Conservation (phyloP, 2,329 filamentous ascomycete species). For the Xylaria sp. region DNA sequence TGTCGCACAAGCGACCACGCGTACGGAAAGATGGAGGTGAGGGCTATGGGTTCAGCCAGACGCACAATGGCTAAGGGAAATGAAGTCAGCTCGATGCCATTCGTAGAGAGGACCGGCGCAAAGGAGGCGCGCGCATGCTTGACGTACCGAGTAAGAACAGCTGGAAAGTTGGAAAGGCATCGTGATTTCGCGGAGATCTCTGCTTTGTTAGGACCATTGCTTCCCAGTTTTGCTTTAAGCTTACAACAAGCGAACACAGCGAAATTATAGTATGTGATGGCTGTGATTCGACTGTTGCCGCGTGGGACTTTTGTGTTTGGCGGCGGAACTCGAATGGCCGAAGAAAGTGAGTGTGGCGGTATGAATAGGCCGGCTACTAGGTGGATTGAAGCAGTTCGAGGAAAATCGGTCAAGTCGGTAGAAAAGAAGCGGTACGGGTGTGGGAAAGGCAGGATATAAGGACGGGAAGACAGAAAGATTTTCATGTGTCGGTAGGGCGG, state of each 20-base stretch:
- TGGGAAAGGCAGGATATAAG: background rate
- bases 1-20: slow-evolving; percentile 82
- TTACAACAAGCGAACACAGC: slow-evolving; percentile 53
- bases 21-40: slow-evolving; percentile 93
- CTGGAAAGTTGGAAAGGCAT: slow-evolving; percentile 81
- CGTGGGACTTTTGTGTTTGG: background rate
- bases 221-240: slow-evolving; percentile 47
- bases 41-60: slow-evolving; percentile 87
- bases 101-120: background rate
- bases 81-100: slow-evolving; percentile 11
- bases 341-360: background rate
- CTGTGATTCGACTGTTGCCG: slow-evolving; percentile 17
- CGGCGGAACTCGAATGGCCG: background rate
- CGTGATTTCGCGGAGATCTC: slow-evolving; percentile 62
- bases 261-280: slow-evolving; percentile 34
- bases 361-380: too few species aligned
- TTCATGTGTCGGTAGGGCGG: background rate
- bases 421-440: background rate
- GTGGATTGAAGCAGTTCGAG: background rate
- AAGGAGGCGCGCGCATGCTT: background rate
- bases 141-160: slow-evolving; percentile 81
- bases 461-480: background rate
- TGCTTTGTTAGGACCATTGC: slow-evolving; percentile 60
- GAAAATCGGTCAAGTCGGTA: background rate
- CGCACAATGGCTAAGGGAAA: slow-evolving; percentile 74